phyloP scores from a whole-genome alignment of 2,329 filamentous ascomycete genomes.

The Phoma herbarum region DNA sequence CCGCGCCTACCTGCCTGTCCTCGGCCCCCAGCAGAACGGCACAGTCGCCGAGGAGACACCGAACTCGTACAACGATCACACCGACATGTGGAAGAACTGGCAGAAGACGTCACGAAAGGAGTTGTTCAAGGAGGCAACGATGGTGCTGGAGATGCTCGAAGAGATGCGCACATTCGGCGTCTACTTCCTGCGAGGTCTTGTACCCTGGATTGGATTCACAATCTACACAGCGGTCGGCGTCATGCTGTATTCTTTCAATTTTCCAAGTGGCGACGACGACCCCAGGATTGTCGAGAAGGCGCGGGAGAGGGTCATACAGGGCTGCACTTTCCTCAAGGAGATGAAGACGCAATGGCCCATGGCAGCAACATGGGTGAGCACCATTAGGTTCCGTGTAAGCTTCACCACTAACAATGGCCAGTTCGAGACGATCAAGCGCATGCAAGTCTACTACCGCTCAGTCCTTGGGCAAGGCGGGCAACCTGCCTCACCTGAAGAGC shows the following conservation, averaged over 20 bases:
- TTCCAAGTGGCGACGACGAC: slow-evolving; percentile 49
- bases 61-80: slow-evolving; percentile 44
- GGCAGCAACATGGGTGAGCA: slow-evolving; percentile 51
- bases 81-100: slow-evolving; percentile 50
- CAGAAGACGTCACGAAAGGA: slow-evolving; percentile 48
- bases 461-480: slow-evolving; percentile 44
- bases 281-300: slow-evolving; percentile 45
- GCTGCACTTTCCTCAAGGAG: slow-evolving; percentile 51
- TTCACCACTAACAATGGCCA: slow-evolving; percentile 27
- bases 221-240: slow-evolving; percentile 54
- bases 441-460: slow-evolving; percentile 53
- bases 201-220: slow-evolving; percentile 55
- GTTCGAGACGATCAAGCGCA: slow-evolving; percentile 55
- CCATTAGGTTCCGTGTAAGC: too few relatives aligned
- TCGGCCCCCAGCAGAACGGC: slow-evolving; percentile 45
- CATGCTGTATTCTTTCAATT: slow-evolving; percentile 53
- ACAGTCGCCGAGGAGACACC: slow-evolving; percentile 41
- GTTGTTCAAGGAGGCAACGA: slow-evolving; percentile 48
- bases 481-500: slow-evolving; percentile 49
- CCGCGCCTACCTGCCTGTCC: slow-evolving; percentile 51
- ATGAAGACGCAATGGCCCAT: slow-evolving; percentile 55
- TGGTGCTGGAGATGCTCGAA: slow-evolving; percentile 53
- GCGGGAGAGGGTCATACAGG: slow-evolving; percentile 46
- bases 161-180: slow-evolving; percentile 54
- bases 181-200: slow-evolving; percentile 51